Percentiles rank a stretch among this genome's conserved stretches.
These are phyloP conservation scores for Fusarium sp. DNA, from an alignment of 2,329 filamentous ascomycete species.

Conservation along the genomic window DNA sequence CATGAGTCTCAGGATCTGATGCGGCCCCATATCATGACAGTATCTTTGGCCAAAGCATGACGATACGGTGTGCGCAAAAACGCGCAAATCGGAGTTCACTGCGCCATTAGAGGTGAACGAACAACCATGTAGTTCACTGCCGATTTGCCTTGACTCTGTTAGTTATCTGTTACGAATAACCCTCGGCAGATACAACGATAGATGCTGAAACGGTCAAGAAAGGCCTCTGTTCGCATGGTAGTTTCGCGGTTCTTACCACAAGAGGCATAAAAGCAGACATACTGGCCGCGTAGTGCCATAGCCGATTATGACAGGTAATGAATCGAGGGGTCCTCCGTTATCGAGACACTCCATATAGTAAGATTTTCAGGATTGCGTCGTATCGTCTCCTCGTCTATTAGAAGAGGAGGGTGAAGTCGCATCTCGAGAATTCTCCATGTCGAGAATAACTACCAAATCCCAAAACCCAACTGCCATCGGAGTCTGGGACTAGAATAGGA, in stretches of 20 bases:
- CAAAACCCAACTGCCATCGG: constrained; percentile 21
- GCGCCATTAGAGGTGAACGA: neutral
- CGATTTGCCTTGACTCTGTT: neutral
- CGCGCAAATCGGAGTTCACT: neutral
- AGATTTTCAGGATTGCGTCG: constrained; percentile 14
- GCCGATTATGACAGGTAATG: constrained; percentile 29
- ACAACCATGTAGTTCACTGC: neutral
- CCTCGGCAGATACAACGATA: constrained; percentile 1
- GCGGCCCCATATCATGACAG: neutral
- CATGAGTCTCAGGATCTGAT: constrained; percentile 14
- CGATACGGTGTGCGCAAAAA: neutral
- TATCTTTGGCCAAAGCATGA: neutral
- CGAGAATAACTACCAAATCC: constrained; percentile 28
- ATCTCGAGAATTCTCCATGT: constrained; percentile 15
- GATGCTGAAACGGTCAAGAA: neutral
- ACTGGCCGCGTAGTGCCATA: neutral
- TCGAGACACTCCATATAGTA: constrained; percentile 14
- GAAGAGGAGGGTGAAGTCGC: constrained; percentile 24
- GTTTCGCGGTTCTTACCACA: constrained; percentile 22
- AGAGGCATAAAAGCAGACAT: constrained; percentile 6
- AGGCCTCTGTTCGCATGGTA: neutral
- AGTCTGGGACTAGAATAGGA: constrained; percentile 8
- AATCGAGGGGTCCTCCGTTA: constrained; percentile 6
- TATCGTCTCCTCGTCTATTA: constrained; percentile 15
- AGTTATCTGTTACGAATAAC: neutral